phyloP scores from a whole-genome alignment of 2,329 filamentous ascomycete species.

The Curvularia sp. region DNA sequence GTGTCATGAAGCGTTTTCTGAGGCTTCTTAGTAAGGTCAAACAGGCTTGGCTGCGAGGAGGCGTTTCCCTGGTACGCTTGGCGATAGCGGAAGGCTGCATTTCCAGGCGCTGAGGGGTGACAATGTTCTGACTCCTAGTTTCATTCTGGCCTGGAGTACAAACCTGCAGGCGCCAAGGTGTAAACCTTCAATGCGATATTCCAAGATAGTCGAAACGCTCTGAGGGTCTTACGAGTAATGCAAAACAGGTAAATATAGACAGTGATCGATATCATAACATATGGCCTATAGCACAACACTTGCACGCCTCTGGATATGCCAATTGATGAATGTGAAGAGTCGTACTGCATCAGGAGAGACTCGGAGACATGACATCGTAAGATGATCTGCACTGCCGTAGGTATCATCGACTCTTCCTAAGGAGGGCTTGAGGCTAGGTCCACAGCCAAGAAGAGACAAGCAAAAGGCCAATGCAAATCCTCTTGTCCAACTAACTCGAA shows the following conservation, averaged over 20 bases:
- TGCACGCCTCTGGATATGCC: not conserved
- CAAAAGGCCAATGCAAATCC: slow-evolving; percentile 22
- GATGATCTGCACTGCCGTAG: not conserved
- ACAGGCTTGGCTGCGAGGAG: slow-evolving; percentile 33
- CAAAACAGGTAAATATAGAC: not conserved
- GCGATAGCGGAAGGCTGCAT: slow-evolving; percentile 9
- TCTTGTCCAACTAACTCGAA: not conserved
- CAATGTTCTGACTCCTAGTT: slow-evolving; percentile 21
- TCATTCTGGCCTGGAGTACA: slow-evolving; percentile 22
- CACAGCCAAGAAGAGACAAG: slow-evolving; percentile 30
- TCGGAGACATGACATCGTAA: not conserved
- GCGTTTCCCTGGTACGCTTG: slow-evolving; percentile 31
- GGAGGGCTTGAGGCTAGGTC: not conserved
- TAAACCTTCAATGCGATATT: slow-evolving; percentile 22
- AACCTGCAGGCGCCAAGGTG: slow-evolving; percentile 30
- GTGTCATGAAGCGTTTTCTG: slow-evolving; percentile 25
- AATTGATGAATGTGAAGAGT: not conserved
- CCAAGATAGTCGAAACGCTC: not conserved
- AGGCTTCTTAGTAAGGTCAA: slow-evolving; percentile 18
- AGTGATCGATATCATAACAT: not conserved
- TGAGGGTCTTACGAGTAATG: not conserved
- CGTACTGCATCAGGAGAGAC: not conserved
- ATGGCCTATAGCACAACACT: not conserved
- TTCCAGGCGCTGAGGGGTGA: not conserved
- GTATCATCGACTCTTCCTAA: not conserved